Evolutionary conservation across 2,329 filamentous ascomycete species (phyloP), one percentile per base, ranked within the genome.

Genomic region (Leptographium wingfieldii): DNA sequence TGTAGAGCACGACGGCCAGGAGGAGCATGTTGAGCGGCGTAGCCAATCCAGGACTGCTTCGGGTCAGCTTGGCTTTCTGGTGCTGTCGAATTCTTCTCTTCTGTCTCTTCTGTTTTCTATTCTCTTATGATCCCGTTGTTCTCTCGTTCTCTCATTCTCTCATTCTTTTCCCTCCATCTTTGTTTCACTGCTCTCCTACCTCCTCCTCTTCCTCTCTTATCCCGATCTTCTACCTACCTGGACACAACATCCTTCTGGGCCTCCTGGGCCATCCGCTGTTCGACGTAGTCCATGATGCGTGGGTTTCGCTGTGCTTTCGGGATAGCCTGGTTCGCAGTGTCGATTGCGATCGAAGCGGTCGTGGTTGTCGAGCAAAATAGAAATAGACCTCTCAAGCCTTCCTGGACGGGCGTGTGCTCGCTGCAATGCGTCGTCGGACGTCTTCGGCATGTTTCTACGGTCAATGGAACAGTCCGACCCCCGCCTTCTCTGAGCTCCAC

Each of bases 21-120:
- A 87, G 79, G 69, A 86, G 71, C 63, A 81, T 63, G 75, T 87
- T 87, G 68, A 87, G 77, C 5, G 84, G 84, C 0, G 83, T 85
- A 64, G 80, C 65, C 69, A 86, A 65, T 61, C 73, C 70, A 67
- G 73, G 69, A 63, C 72, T 78, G 46, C 22, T 22, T 22, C 22
- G 48, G 27, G 19, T 25, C 22, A 27, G 48, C 7, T 27, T 9
- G 25, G 22, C 3, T 3, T 22, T 51, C 22, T 51, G 7, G 25
- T 10, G 9, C 3, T 49, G 7, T 49, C 19, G 22, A 6, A 7
- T 49, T 12, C 7, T 49, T 49, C 10, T 7, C 25, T 22, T 25
- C 19, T 31, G 29, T 19, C 22, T 52, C 25, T 16, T 57, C 43
- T 11, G 5, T 22, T 11, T 22, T 29, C 1, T 40, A 2, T 2